These are phyloP conservation scores for Lotus japonicus DNA, from an alignment of 306 rosid genomes.

Conservation along the genomic window DNA sequence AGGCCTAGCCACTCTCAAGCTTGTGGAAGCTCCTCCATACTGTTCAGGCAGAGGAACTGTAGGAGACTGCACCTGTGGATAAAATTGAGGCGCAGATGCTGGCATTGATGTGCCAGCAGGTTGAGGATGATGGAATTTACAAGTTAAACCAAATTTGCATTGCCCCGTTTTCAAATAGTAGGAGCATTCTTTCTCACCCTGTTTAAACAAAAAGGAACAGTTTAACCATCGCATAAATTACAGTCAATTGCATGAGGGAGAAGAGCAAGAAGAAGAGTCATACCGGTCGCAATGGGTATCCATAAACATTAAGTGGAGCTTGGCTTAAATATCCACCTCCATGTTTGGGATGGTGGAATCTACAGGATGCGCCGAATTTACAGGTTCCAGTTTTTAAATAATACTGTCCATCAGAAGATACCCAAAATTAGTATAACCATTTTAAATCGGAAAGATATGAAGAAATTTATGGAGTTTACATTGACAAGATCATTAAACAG, in stretches of 20 bases:
- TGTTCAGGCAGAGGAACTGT: slow-evolving; percentile 67
- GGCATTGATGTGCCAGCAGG: slow-evolving; percentile 63
- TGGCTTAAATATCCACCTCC: slow-evolving; percentile 74
- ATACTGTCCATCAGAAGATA: slow-evolving; percentile 45
- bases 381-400: slow-evolving; percentile 86
- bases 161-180: slow-evolving; percentile 98
- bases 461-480: background rate
- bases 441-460: background rate
- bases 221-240: slow-evolving; percentile 10
- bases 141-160: slow-evolving; percentile 88
- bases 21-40: slow-evolving; percentile 61
- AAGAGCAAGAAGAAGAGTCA: slow-evolving; percentile 3
- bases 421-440: background rate
- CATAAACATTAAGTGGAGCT: slow-evolving; percentile 73
- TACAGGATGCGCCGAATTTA: slow-evolving; percentile 92
- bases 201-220: slow-evolving; percentile 21
- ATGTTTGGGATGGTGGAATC: slow-evolving; percentile 83
- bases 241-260: background rate
- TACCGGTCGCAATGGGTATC: slow-evolving; percentile 82
- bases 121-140: slow-evolving; percentile 95
- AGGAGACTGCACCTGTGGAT: slow-evolving; percentile 87
- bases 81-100: slow-evolving; percentile 84
- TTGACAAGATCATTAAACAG: background rate
- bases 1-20: slow-evolving; percentile 82
- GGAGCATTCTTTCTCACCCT: slow-evolving; percentile 96